Evolutionary conservation across 2,329 filamentous ascomycete genomes (phyloP), one percentile per base, ranked within the genome.

Genomic region (Xenoacremonium recifei): DNA sequence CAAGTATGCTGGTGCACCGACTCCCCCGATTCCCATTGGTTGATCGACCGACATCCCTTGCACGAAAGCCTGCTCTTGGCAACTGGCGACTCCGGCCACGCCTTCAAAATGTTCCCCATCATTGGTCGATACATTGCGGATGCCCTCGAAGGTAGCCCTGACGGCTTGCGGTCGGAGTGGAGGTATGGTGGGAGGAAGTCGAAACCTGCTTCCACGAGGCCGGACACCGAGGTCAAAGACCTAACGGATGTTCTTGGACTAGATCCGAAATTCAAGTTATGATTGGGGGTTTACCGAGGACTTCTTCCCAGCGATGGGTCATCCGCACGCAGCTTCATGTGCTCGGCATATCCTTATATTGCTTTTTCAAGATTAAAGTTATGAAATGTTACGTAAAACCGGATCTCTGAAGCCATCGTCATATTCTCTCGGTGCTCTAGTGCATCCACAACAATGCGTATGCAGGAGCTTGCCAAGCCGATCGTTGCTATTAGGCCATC

Each of bases 21-120:
- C 37, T 53, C 55, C 2, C 54, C 49, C 1, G 55, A 58, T 20
- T 42, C 50, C 2, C 53, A 58, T 37, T 58, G 52, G 45, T 37
- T 56, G 6, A 55, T 57, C 17, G 55, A 56, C 21, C 41, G 40
- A 13, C 49, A 57, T 6, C 51, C 49, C 7, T 46, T 44, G 35
- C 20, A 55, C 18, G 23, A 44, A 2, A 31, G 43, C 2, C 33
- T 58, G 4, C 40, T 57, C 0, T 31, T 58, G 6, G 54, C 47
- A 1, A 57, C 56, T 1, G 52, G 55, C 2, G 55, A 59, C 25
- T 59, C 56, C 2, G 55, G 55, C 0, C 56, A 59, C 21, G 55
- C 52, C 2, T 59, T 59, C 35, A 59, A 59, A 25, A 59, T 59
- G 55, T 56, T 59, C 16, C 55, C 56, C 0, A 55, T 52, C 2